Conservation (phyloP, 2,329 filamentous ascomycete genomes). For the Paracoccidioides brasiliensis region DNA sequence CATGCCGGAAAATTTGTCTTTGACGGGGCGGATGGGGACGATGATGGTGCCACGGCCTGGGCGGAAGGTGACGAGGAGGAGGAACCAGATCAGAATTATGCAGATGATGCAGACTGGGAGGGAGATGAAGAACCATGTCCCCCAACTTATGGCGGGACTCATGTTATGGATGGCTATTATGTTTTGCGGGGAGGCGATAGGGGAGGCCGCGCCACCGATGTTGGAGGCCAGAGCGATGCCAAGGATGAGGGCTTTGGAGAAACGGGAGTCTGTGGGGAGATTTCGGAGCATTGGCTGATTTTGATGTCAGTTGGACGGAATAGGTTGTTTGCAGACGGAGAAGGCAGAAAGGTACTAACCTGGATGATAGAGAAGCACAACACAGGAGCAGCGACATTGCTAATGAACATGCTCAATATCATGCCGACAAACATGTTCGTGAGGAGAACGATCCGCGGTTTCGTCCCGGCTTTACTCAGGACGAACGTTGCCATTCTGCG, state of each 20-base stretch:
- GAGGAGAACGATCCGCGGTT: constrained; percentile 75
- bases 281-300: constrained; percentile 79
- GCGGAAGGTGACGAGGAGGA: constrained; percentile 74
- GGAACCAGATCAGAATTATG: constrained; percentile 74
- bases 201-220: constrained; percentile 89
- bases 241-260: constrained; percentile 89
- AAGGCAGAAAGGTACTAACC: constrained; percentile 34
- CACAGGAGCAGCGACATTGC: constrained; percentile 92
- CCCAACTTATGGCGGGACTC: constrained; percentile 82
- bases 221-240: constrained; percentile 93
- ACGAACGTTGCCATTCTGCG: constrained; percentile 95
- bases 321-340: neutral
- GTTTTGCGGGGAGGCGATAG: constrained; percentile 94
- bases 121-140: constrained; percentile 91
- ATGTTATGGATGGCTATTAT: constrained; percentile 95
- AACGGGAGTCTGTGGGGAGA: constrained; percentile 73
- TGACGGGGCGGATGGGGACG: constrained; percentile 78
- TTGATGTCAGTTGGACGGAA: constrained; percentile 5
- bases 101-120: constrained; percentile 86
- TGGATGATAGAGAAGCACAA: constrained; percentile 97
- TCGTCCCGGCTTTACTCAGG: constrained; percentile 87
- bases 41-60: constrained; percentile 78
- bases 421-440: constrained; percentile 98
- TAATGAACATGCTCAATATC: constrained; percentile 98
- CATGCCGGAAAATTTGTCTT: constrained; percentile 72